Conservation (phyloP, 768 basidiomycete genomes). For the Suillus lakei region DNA sequence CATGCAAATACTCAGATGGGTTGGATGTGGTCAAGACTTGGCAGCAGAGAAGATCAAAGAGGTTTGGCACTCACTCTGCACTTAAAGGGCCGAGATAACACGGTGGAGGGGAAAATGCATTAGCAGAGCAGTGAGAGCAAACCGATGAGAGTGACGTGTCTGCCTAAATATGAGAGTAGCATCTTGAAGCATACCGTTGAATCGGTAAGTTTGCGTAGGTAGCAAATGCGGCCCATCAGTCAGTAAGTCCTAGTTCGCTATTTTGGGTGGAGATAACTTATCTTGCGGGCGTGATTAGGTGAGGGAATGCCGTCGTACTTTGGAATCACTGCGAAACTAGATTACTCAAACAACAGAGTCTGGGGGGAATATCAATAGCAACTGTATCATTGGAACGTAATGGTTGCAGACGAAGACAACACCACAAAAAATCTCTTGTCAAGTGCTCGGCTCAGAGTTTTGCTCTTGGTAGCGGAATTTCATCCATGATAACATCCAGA, state of each 20-base stretch:
- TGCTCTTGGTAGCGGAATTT: constrained; percentile 8
- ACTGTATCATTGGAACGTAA: not conserved
- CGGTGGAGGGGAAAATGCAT: not conserved
- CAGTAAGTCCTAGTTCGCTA: not conserved
- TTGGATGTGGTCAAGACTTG: not conserved
- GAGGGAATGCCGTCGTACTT: not conserved
- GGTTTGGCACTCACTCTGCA: not conserved
- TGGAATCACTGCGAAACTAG: not conserved
- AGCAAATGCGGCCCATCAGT: not conserved
- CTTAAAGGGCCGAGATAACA: not conserved
- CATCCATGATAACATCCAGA: constrained; percentile 9
- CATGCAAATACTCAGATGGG: not conserved
- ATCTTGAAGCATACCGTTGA: not conserved
- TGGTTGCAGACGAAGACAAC: not conserved
- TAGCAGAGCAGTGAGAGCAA: not conserved
- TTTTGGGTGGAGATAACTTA: not conserved
- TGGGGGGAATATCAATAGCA: not conserved
- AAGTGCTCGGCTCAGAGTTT: not conserved
- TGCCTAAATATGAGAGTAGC: not conserved
- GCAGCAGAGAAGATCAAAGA: not conserved
- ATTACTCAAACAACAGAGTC: not conserved
- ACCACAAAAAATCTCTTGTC: not conserved
- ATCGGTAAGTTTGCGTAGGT: not conserved
- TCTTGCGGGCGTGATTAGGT: not conserved
- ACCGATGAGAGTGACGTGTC: not conserved